Conservation (phyloP, 495 filamentous ascomycete species). For the Penicillium steckii region DNA sequence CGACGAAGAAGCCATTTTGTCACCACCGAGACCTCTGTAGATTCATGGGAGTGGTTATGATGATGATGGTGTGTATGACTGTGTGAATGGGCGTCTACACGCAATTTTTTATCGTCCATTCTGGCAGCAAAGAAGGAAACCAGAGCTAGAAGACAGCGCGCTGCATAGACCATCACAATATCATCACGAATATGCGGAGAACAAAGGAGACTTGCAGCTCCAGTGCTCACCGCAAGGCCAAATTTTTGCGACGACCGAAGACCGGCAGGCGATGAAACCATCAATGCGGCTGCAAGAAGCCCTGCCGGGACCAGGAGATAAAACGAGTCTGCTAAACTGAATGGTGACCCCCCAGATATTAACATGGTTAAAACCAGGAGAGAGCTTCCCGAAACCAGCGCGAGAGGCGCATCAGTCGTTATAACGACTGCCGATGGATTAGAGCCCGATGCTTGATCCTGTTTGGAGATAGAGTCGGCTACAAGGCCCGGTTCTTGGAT, state of each 20-base stretch:
- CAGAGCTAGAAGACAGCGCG: conserved; percentile 28
- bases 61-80: conserved; percentile 25
- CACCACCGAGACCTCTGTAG: conserved; percentile 49
- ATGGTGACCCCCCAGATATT: conserved; percentile 21
- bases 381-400: conserved; percentile 26
- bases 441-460: conserved; percentile 9
- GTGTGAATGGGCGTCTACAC: conserved; percentile 31
- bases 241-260: conserved; percentile 34
- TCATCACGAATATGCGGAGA: conserved; percentile 34
- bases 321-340: conserved; percentile 23
- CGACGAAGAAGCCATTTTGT: conserved; percentile 64
- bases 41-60: conserved; percentile 40
- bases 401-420: conserved; percentile 29
- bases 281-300: conserved; percentile 32
- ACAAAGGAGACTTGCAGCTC: conserved; percentile 33
- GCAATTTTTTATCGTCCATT: conserved; percentile 37
- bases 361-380: conserved; percentile 23
- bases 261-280: conserved; percentile 20
- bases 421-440: conserved; percentile 13
- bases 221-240: conserved; percentile 33
- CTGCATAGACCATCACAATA: conserved; percentile 27
- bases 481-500: conserved; percentile 29
- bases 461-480: conserved; percentile 16
- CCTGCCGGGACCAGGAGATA: conserved; percentile 25
- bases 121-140: conserved; percentile 36